Evolutionary conservation across 1,139 yeast species (phyloP).

Genomic region (Petasospora rhodanensis): DNA sequence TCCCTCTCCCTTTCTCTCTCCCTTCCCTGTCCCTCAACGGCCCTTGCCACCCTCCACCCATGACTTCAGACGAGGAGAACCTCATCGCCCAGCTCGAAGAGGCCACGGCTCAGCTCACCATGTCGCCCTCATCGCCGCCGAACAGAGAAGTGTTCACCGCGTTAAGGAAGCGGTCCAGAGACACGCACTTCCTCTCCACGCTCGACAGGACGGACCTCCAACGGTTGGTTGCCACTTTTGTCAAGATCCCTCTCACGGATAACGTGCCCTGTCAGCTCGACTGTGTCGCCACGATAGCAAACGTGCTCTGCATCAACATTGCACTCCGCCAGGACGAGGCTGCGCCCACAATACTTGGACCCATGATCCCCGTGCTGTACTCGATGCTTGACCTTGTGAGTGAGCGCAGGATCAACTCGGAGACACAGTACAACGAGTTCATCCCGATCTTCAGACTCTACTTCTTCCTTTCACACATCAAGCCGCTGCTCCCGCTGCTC

Average conservation of each 20-base stretch:
- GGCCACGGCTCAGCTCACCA: not conserved
- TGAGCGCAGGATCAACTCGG: slow-evolving; percentile 24
- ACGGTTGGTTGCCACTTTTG: slow-evolving; percentile 12
- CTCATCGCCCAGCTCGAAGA: not conserved
- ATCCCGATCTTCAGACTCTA: slow-evolving; percentile 26
- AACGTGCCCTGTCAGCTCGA: slow-evolving; percentile 16
- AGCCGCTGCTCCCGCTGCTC: slow-evolving; percentile 9
- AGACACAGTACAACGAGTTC: slow-evolving; percentile 21
- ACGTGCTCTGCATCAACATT: slow-evolving; percentile 19
- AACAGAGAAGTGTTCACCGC: slow-evolving; percentile 7
- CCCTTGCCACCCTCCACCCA: not conserved
- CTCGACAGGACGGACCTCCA: slow-evolving; percentile 13
- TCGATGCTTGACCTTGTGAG: slow-evolving; percentile 21
- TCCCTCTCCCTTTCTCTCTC: not conserved
- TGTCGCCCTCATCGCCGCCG: too few relatives aligned
- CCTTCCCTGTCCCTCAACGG: not conserved
- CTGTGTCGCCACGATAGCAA: slow-evolving; percentile 19
- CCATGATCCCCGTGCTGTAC: slow-evolving; percentile 14
- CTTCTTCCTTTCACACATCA: slow-evolving; percentile 21
- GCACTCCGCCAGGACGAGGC: slow-evolving; percentile 10
- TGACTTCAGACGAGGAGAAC: not conserved
- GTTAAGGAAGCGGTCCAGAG: slow-evolving; percentile 15
- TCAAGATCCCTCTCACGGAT: slow-evolving; percentile 2
- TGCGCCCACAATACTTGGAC: slow-evolving; percentile 1
- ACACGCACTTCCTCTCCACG: slow-evolving; percentile 11